Evolutionary conservation across 176 grass and related monocot species (phyloP), one percentile per base, ranked within the genome.

Genomic region (Panicum miliaceum): DNA sequence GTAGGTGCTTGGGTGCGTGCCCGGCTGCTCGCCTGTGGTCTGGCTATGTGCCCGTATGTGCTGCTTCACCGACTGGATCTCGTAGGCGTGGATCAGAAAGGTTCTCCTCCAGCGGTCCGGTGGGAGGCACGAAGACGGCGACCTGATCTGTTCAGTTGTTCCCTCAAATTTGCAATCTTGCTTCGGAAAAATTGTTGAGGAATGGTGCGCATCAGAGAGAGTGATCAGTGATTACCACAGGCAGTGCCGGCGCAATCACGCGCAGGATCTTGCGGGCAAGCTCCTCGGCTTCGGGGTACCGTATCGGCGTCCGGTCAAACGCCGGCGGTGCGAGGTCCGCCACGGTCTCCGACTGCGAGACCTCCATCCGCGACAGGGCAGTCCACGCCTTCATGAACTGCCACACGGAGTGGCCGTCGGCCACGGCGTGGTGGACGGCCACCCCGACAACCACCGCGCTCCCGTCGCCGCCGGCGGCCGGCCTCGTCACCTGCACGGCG

Each of bases 391-490:
- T 74, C 76, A 94, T 75, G 76, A 94, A 91, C 71, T 46, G 61
- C 92, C 92, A 94, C 22, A 94, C 47, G n/a, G 86, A 82, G 7
- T 60, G 67, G 0, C 89, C 92, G 40, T 94, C 92, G 5, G 82
- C 89, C 6, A 71, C 68, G 2, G 54, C 45, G 70, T 94, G 92
- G 80, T 82, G 89, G 6, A 87, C 1, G 72, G 86, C 63, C 6
- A 88, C 84, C 5, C 76, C 86, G 11, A 87, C 50, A 0, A 61
- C 76, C 22, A 79, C 64, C 6, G 20, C 25, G 26, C 42, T 71
- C 12, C 57, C 15, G n/a, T 8, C 61, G 4, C n/a, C n/a, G n/a
- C n/a, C 16, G 19, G 13, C 7, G 1, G 64, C 15, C 12, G 82
- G 69, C 40, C 80, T 89, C 4, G 89, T 94, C 0, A 90, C 85